Base-by-base conservation (phyloP, 2,329 filamentous ascomycete genomes). In the Periconia sp. region DNA sequence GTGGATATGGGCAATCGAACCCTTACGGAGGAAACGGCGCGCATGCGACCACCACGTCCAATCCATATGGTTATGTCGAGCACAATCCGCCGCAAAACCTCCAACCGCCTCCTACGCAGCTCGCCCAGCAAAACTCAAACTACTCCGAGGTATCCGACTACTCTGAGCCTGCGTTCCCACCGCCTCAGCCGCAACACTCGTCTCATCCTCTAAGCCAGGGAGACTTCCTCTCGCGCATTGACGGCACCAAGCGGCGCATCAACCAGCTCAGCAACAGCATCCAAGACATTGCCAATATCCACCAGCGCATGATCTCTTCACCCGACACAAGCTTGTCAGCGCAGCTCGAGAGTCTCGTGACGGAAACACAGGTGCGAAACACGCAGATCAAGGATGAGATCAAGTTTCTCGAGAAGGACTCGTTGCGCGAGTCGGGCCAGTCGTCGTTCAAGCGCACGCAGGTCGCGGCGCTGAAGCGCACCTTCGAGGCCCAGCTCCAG, bases 381-480 rank as follows among this genome's bases (percentile, higher is more conserved):
- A 86, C 83, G n/a, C 80, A 83, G 59, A 90, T 93, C 79, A 87
- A 89, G 70, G 86, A 90, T 68, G 85, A 90, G 75, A 89, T 93
- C 78, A 90, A 89, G 74, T 83, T 82, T 62, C 80, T 93, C 50
- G 89, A 92, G 76, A 79, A 77, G 56, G 90, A 93, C 72, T 83
- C 86, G 44, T 78, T 81, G 70, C 84, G 85, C 71, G 33, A 87
- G 70, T 77, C 78, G 50, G 80, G 80, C 59, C 87, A 86, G 72
- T 78, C 76, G 55, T 78, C 76, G 55, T 81, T 87, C 61, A 93
- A 93, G 79, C 80, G 81, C 68, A 85, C 83, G 56, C 89, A 91
- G 73, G 81, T 89, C 52, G 80, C 84, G 61, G 83, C 84, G 56
- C 79, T 92, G 69, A 91, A 88, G 79, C 81, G 80, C 57, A 85